phyloP scores from a whole-genome alignment of 169 alveolate genomes.

The Plasmodium gaboni region DNA sequence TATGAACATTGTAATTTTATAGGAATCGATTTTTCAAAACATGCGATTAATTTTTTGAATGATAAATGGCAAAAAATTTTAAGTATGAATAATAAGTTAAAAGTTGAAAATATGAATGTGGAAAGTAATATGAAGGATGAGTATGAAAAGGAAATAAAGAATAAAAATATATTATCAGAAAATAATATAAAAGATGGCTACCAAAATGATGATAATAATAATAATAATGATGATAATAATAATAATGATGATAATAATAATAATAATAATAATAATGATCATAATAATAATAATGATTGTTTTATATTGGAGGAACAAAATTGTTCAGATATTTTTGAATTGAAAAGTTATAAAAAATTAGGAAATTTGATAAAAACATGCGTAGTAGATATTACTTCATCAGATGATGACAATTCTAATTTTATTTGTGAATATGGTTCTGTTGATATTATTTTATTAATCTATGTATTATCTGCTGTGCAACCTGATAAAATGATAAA shows the following conservation, averaged over 20 bases:
- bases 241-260: not conserved
- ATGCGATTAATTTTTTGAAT: constrained; percentile 91
- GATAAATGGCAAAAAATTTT: constrained; percentile 76
- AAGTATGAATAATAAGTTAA: constrained; percentile 16
- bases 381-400: constrained; percentile 70
- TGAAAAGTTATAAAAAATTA: constrained; percentile 32
- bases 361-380: constrained; percentile 77
- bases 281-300: constrained; percentile 1
- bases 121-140: not conserved
- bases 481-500: constrained; percentile 91
- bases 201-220: constrained; percentile 4
- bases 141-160: not conserved
- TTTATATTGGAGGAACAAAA: not conserved
- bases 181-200: not conserved
- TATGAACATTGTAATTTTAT: constrained; percentile 84
- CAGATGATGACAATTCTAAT: constrained; percentile 3
- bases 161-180: not conserved
- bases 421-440: constrained; percentile 71
- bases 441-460: constrained; percentile 89
- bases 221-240: not conserved
- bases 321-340: constrained; percentile 18
- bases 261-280: constrained; percentile 3
- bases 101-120: not conserved
- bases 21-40: constrained; percentile 93
- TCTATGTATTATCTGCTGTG: constrained; percentile 93